Percentiles rank a stretch among this genome's conserved stretches.
phyloP scores from a whole-genome alignment of 306 rosid species.

The Alnus rubra region DNA sequence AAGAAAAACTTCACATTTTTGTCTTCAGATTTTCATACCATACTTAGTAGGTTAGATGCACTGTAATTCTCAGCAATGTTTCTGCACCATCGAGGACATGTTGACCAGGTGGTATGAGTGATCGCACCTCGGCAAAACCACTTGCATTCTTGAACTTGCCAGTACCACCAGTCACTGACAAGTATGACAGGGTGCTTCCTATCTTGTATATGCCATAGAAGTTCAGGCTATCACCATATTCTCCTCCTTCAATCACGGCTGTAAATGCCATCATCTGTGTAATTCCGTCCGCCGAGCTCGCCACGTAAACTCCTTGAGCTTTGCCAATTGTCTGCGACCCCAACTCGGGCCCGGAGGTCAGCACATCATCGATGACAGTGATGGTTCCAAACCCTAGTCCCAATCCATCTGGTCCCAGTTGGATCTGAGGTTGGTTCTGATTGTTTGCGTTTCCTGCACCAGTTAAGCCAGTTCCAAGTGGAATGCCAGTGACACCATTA shows the following conservation, averaged over 20 bases:
- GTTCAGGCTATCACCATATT: constrained; percentile 79
- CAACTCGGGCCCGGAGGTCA: constrained; percentile 67
- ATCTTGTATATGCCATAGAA: constrained; percentile 72
- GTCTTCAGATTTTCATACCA: constrained; percentile 6
- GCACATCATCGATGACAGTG: constrained; percentile 70
- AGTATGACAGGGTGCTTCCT: constrained; percentile 72
- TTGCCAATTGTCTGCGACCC: constrained; percentile 72
- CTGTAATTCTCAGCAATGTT: constrained; percentile 68
- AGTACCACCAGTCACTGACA: constrained; percentile 82
- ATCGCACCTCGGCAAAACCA: constrained; percentile 71
- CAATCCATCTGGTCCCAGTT: constrained; percentile 66
- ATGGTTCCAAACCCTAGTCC: constrained; percentile 87
- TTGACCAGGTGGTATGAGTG: constrained; percentile 79
- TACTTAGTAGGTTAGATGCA: constrained; percentile 57
- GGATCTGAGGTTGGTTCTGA: constrained; percentile 45
- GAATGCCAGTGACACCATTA: constrained; percentile 77
- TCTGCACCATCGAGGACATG: constrained; percentile 83
- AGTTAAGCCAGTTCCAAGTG: constrained; percentile 79
- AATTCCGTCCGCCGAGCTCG: constrained; percentile 76
- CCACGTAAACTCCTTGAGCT: constrained; percentile 86
- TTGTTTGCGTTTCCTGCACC: constrained; percentile 50
- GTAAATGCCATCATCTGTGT: constrained; percentile 89
- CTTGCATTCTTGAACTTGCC: constrained; percentile 74
- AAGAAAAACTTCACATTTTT: constrained; percentile 19
- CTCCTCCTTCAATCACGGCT: constrained; percentile 88